Evolutionary conservation across 2,329 filamentous ascomycete genomes (phyloP), one percentile per base, ranked within the genome.

Genomic region (Fonsecaea pugnacius): DNA sequence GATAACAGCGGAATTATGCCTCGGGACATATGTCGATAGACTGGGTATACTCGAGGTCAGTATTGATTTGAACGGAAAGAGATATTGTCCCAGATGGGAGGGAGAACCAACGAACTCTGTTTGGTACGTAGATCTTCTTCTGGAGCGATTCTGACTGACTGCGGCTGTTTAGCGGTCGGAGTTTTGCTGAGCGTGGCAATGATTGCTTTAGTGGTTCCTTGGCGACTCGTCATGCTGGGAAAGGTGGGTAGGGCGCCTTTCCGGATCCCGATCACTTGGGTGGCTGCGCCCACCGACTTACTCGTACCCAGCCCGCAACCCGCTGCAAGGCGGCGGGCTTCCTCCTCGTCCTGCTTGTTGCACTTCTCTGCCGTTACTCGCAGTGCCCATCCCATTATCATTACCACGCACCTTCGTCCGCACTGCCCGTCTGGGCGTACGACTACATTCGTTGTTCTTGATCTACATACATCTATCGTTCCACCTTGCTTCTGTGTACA

Each of bases 211-310:
- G 43, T 21, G 21, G 43, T 27, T 24, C 18, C 43, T 48, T 48
- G 43, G 43, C 43, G 43, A 48, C 43, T 48, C 43, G 43, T 48
- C 18, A 48, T 48, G 21, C 21, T 48, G 43, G 43, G 8, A 18
- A 18, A 8, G 18, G 38, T 18, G n/a, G 43, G 9, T 14, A 24
- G 43, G 43, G 18, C 21, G 18, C 10, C 21, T 21, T 12, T 21
- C 43, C 43, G 16, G 43, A 24, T 14, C 21, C 51, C 51, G 27
- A 14, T 53, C 27, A 32, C 27, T 32, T 53, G 27, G 46, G 43
- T 59, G 43, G 57, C 57, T 59, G 57, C 43, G 57, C 43, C 57
- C 57, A 38, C 57, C 57, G 8, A 48, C 43, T 18, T 30, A 30
- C 27, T 30, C 27, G 27, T 30, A 30, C 27, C 43, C 43, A 48